Base-by-base conservation (phyloP, 2,329 filamentous ascomycete species). In the Aureobasidium lini region DNA sequence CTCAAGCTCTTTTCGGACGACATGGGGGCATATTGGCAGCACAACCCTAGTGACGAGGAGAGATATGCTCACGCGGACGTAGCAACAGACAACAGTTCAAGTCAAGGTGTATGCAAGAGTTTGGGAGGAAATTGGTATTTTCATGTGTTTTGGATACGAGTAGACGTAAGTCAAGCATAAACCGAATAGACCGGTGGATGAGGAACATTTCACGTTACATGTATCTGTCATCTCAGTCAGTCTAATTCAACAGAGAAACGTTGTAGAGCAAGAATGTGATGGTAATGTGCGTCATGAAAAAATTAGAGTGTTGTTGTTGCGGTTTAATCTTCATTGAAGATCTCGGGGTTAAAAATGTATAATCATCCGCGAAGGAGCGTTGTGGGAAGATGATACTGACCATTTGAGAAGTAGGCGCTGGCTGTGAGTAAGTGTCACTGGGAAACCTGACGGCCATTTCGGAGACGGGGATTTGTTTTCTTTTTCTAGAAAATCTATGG, bases 271-370 rank as follows among this genome's bases (percentile, higher is more conserved):
- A 46, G 10, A n/a, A 29, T 36, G 46, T 43, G 46, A 52, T 42
- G 5, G 10, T 9, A 58, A 39, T 60, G 49, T 37, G 46, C 70
- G 74, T 86, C 83, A 85, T 81, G 73, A 85, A 86, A 85, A 86
- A 86, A 86, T 85, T 85, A 86, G 82, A 86, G 82, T 85, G 78
- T 82, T 81, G 77, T 81, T 83, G 82, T 83, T 84, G 79, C 78
- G 65, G 76, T 76, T 80, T 79, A 78, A 80, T 84, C 81, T 75
- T 83, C 83, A 84, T 73, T 60, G 77, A 71, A 71, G 70, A 73
- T 69, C 73, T 84, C 78, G 77, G 83, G 77, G 83, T 85, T 86
- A 85, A 86, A 86, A 85, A 84, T 72, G 63, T 74, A 73, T 85
- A 80, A 85, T 86, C 83, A 80, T 82, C 69, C 75, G 56, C 36